A percentile compares a stretch with the other conserved stretches of the same genome.
Conservation (phyloP, 2,329 filamentous ascomycete species). For the Aureobasidium sp. region DNA sequence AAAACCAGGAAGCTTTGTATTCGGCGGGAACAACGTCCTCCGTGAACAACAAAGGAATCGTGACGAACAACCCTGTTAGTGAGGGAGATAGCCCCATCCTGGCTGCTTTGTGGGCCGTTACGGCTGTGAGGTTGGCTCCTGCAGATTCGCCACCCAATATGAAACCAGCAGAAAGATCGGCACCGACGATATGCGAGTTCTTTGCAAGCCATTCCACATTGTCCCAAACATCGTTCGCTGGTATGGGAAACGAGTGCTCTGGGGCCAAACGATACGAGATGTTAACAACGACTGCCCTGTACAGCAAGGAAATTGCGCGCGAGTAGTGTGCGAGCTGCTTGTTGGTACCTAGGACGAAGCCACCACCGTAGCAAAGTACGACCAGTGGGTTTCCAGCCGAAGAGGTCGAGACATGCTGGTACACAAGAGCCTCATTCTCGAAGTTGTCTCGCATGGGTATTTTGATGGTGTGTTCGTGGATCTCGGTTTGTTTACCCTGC, state of each 20-base stretch:
- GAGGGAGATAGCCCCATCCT: no score
- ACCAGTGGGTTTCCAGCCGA: no score
- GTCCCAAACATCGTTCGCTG: conserved; percentile 51
- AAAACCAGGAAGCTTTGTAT: conserved; percentile 41
- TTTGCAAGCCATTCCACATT: conserved; percentile 48
- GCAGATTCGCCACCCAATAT: conserved; percentile 55
- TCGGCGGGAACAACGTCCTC: no score
- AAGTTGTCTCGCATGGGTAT: neutral
- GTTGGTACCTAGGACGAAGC: conserved; percentile 31
- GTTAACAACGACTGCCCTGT: conserved; percentile 46
- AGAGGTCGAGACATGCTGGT: no score
- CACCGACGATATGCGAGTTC: conserved; percentile 45
- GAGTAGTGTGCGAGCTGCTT: conserved; percentile 29
- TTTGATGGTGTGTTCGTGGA: neutral
- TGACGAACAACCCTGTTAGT: no score
- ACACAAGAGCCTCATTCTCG: no score
- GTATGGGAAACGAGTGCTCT: conserved; percentile 50
- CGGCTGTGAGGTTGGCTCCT: no score
- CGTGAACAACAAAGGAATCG: no score
- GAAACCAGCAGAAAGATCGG: conserved; percentile 51
- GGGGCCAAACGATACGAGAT: conserved; percentile 53
- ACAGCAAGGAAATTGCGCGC: conserved; percentile 26
- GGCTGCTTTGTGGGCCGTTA: no score
- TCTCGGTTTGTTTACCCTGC: neutral
- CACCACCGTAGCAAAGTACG: conserved; percentile 32